These are phyloP conservation scores for Penicillium frequentans DNA, from an alignment of 2,329 filamentous ascomycete species.

Conservation along the genomic window DNA sequence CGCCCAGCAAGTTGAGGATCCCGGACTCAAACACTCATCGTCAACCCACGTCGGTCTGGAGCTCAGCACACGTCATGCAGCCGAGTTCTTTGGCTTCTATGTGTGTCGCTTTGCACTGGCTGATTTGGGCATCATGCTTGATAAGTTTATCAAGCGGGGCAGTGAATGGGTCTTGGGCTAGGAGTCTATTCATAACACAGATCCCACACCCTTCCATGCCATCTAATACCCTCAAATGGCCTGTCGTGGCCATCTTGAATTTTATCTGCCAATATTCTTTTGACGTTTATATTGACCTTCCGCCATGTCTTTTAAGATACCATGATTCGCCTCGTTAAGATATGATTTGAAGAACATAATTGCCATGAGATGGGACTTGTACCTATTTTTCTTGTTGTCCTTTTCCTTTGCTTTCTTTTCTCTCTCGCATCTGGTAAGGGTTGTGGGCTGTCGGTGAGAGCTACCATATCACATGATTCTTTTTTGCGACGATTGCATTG, in stretches of 20 bases:
- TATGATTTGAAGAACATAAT: conserved; percentile 27
- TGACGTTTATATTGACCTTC: conserved; percentile 21
- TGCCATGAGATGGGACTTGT: conserved; percentile 16
- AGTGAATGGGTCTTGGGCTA: conserved; percentile 83
- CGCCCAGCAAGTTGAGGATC: conserved; percentile 92
- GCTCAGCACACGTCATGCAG: conserved; percentile 86
- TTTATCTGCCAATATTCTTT: conserved; percentile 17
- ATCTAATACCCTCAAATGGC: not conserved
- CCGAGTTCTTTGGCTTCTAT: conserved; percentile 97
- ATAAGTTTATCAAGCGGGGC: conserved; percentile 95
- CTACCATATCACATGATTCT: not conserved
- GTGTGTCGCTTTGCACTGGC: conserved; percentile 91
- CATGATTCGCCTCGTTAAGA: conserved; percentile 21
- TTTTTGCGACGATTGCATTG: not conserved
- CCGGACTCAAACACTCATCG: conserved; percentile 84
- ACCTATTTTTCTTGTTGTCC: not conserved
- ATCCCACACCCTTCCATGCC: not conserved
- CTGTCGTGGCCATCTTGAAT: not conserved
- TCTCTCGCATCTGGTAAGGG: conserved; percentile 1
- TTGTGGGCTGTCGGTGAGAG: not conserved
- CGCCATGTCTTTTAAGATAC: conserved; percentile 25
- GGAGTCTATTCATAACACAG: not conserved
- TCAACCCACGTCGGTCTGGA: conserved; percentile 95
- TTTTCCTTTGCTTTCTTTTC: not conserved
- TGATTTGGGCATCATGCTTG: conserved; percentile 80